Evolutionary conservation across 2,329 filamentous ascomycete species (phyloP).

Genomic region (Basipetospora chlamydospora): DNA sequence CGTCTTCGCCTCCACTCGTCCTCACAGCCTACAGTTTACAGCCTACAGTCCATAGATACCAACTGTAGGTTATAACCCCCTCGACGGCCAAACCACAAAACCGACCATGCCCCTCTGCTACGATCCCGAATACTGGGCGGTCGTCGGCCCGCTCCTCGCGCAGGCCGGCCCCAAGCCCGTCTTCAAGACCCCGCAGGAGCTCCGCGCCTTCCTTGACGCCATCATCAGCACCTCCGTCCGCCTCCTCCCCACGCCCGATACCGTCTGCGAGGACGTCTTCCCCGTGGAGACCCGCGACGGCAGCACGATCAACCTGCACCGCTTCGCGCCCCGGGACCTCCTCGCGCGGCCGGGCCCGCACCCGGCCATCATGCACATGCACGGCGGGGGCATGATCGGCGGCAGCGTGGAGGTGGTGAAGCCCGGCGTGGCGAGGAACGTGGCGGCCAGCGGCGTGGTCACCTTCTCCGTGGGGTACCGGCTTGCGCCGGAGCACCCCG

Average conservation of each 20-base stretch:
- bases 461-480: conserved; percentile 26
- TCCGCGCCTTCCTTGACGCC: conserved; percentile 3
- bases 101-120: neutral
- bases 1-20: too few relatives aligned
- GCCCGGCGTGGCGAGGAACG: conserved; percentile 13
- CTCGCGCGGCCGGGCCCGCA: neutral
- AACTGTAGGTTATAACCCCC: too few relatives aligned
- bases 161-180: neutral
- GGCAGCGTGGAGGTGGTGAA: conserved; percentile 15
- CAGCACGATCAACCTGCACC: conserved; percentile 8
- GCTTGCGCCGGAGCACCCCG: conserved; percentile 25
- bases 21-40: too few relatives aligned
- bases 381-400: conserved; percentile 26
- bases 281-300: conserved; percentile 10
- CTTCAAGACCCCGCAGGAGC: conserved; percentile 1
- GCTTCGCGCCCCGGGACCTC: conserved; percentile 7
- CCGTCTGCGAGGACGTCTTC: conserved; percentile 8
- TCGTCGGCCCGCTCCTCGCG: neutral
- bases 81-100: too few relatives aligned
- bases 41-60: too few relatives aligned
- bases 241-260: conserved; percentile 1
- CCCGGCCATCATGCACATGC: conserved; percentile 21
- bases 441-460: conserved; percentile 16
- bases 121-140: conserved; percentile 4
- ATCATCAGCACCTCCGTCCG: neutral